Evolutionary conservation across 208 protist species (phyloP).

Genomic region (Crithidia bombi): DNA sequence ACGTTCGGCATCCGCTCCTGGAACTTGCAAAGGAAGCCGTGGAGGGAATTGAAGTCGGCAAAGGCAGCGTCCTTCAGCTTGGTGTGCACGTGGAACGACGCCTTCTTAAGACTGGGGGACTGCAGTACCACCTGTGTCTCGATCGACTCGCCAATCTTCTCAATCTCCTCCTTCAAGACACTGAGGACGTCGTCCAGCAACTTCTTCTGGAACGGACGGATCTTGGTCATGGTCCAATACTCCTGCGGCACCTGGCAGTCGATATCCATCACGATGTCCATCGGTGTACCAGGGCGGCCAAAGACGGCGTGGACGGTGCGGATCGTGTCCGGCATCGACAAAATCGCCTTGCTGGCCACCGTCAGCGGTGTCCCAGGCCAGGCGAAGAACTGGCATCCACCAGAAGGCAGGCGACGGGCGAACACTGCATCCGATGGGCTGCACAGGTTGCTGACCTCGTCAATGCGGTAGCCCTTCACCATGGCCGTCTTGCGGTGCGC

Average conservation of each 20-base stretch:
- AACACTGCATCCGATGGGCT: conserved; percentile 73
- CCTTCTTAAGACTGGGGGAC: conserved; percentile 91
- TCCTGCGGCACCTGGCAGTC: conserved; percentile 88
- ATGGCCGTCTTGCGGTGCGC: conserved; percentile 67
- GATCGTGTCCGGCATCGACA: conserved; percentile 87
- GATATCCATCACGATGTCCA: conserved; percentile 87
- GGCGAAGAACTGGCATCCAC: conserved; percentile 90
- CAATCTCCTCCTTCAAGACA: conserved; percentile 67
- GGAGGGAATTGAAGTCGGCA: conserved; percentile 79
- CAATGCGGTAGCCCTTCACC: conserved; percentile 82
- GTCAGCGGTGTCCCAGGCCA: conserved; percentile 81
- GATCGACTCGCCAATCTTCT: conserved; percentile 76
- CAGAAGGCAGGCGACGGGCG: conserved; percentile 72
- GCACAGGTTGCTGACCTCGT: conserved; percentile 74
- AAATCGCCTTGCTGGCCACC: conserved; percentile 71
- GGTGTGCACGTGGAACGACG: conserved; percentile 88
- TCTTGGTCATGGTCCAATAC: conserved; percentile 80
- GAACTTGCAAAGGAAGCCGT: conserved; percentile 78
- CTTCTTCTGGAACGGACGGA: conserved; percentile 78
- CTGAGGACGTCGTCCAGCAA: conserved; percentile 65
- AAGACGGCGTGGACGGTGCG: conserved; percentile 89
- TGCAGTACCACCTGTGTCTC: conserved; percentile 85
- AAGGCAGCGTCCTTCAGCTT: conserved; percentile 87
- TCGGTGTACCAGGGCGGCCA: conserved; percentile 66
- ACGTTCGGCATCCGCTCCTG: conserved; percentile 73